Base-by-base conservation (phyloP, 2,329 filamentous ascomycete species). In the Elsinoe ampelina region DNA sequence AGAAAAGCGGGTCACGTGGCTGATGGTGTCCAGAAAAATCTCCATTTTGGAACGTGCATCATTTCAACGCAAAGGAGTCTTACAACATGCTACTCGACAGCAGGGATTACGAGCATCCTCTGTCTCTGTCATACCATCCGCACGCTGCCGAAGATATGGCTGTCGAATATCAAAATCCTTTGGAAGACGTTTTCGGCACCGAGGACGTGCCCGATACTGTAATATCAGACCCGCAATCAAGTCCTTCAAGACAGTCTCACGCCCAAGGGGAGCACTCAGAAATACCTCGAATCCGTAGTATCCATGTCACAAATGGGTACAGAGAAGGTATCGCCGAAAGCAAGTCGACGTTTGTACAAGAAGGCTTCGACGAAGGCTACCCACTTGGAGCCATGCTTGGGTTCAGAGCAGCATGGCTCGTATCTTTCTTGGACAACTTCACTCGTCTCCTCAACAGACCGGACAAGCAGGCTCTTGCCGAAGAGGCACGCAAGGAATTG, bases 341-440 rank as follows among this genome's bases (percentile, higher is more conserved):
- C 32, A 97, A 97, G 69, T 80, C 81, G 22, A 73, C 78, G 48
- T 86, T 83, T 64, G 82, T 96, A 22, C 93, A 98, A 71, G 77
- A 78, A 12, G 92, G 92, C 0, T 97, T 98, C 67, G 93, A 98
- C 68, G 88, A 92, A 61, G 92, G 92, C 0, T 97, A 90, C 68
- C 78, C 83, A 12, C 77, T 97, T 0, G 93, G 93, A 11, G 91
- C 89, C 0, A 83, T 85, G 54, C 74, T 97, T 30, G 93, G 92
- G 0, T 70, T 87, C 61, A 78, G 79, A 26, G 85, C 84, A 0
- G 93, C 93, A 0, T 83, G 82, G 62, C 73, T 95, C 11, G 70
- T 95, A 2, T 93, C 93, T 0, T 73, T 88, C 3, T 67, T 96
- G 5, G 88, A 95, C 34, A 41, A 20, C 13, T 8, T 55, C 19